Evolutionary conservation across 2,329 filamentous ascomycete species (phyloP), one percentile per base, ranked within the genome.

Genomic region (Sporothrix schenckii): DNA sequence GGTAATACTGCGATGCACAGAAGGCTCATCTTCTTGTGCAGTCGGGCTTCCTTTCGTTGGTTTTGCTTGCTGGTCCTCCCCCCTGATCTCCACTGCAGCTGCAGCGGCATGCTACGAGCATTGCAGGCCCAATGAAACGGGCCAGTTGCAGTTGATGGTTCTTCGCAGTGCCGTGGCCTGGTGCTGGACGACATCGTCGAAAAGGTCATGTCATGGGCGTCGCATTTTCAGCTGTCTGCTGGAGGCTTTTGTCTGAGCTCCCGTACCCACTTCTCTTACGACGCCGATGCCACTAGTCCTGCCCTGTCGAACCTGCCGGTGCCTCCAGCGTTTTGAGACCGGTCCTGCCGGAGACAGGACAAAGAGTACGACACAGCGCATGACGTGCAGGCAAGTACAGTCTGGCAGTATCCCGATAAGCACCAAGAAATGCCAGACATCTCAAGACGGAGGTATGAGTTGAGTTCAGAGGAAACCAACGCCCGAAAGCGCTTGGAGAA

Each of bases 41-140:
- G 30, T 54, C 52, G 52, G 9, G 27, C 21, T 41, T 34, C 27
- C 53, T 39, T 34, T 27, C 34, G 34, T 16, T 61, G 52, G 21
- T 54, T 13, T 44, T 61, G 41, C 34, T 34, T n/a, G 56, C 30
- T 58, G 6, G 7, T 60, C n/a, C 24, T 14, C 13, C 34, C 39
- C 39, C 58, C 58, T 61, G 58, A 44, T 61, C 39, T 39, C 58
- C 34, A 47, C 39, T 61, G 21, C 39, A 61, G 39, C 30, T 11
- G 56, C 30, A 60, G 39, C 34, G 6, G 9, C 39, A 44, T 41
- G 39, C 3, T 60, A 27, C 19, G 41, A 21, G 10, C 10, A 9
- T 19, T 41, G n/a, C 39, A 44, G 13, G n/a, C 58, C 58, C 44
- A 61, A 13, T 10, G 39, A 21, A 61, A 61, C 39, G 58, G 24